Evolutionary conservation across 306 rosid genomes (phyloP), one percentile per base, ranked within the genome.

Genomic region (Glycine tomentella): DNA sequence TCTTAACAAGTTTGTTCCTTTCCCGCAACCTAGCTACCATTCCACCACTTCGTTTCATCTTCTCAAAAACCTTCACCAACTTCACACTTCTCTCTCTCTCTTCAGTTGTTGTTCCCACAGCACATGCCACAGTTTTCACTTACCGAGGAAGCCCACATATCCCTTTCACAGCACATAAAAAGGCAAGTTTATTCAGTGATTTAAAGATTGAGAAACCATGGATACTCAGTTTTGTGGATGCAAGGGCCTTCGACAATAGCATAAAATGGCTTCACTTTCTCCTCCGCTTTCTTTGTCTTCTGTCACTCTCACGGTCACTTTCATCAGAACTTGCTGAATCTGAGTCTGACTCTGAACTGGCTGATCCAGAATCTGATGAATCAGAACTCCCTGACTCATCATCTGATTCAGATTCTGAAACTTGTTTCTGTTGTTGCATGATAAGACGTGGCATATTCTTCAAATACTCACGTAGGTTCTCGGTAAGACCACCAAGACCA

Each of bases 401-500:
- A 12, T 86, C 92, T 3, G 93, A 75, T 76, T 83, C 97, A 0
- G 98, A 85, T n/a, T 83, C 93, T 4, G 90, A 90, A 1, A 63
- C 92, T 10, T 86, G 87, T 68, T 90, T 86, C 80, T 90, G 92
- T 68, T 92, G 97, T 79, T 95, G 95, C 97, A 95, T 91, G 67
- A 95, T 95, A 7, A 93, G 93, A 48, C 97, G 91, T 2, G 97
- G 97, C 99, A 95, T 95, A 62, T 90, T 91, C 90, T 90, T 93
- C 87, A 95, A 81, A 82, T 93, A 91, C 73, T 93, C 97, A 0
- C 98, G 96, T 38, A 95, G 82, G 70, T 89, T 95, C 80, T 95
- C 99, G 0, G 99, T 95, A 74, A 93, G 90, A 56, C 98, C 97
- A 77, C 97, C 97, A 75, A 95, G 97, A 52, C 99, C 97, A 79